These are phyloP conservation scores for Tolypocladium ophioglossoides DNA, from an alignment of 2,329 filamentous ascomycete species.

Conservation along the genomic window DNA sequence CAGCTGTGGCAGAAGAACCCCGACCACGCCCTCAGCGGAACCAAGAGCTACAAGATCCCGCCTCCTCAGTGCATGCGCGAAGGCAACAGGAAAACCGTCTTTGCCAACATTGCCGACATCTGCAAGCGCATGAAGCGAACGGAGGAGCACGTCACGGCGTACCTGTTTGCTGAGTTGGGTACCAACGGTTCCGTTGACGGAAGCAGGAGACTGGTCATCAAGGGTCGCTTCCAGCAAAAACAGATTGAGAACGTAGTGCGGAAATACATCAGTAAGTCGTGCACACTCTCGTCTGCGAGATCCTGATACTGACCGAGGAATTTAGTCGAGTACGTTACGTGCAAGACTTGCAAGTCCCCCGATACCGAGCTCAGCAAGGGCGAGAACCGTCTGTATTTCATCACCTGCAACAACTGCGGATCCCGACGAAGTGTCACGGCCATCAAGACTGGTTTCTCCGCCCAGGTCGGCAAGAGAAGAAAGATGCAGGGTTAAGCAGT, in stretches of 20 bases:
- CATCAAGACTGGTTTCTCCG: conserved; percentile 99
- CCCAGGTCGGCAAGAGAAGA: conserved; percentile 97
- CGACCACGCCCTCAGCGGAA: conserved; percentile 79
- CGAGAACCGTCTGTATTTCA: conserved; percentile 98
- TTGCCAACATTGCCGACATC: conserved; percentile 97
- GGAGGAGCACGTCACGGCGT: conserved; percentile 94
- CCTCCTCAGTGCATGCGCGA: conserved; percentile 97
- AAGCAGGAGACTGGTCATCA: conserved; percentile 88
- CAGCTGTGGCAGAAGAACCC: conserved; percentile 94
- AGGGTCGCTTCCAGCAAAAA: conserved; percentile 99
- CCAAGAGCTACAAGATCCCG: conserved; percentile 97
- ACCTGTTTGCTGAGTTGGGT: conserved; percentile 95
- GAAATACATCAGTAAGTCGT: conserved; percentile 76
- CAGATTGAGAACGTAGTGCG: conserved; percentile 96
- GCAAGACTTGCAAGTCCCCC: conserved; percentile 93
- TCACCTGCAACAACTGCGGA: conserved; percentile 81
- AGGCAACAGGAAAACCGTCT: conserved; percentile 99
- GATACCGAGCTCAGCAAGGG: conserved; percentile 97
- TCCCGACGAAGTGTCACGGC: conserved; percentile 83
- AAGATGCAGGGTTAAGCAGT: conserved; percentile 70
- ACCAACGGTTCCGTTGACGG: conserved; percentile 94
- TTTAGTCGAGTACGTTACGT: conserved; percentile 89
- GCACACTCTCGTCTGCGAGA: not conserved
- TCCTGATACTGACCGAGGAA: not conserved
- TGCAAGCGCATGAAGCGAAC: conserved; percentile 99